Base-by-base conservation (phyloP, 1,139 yeast genomes). In the Suhomyces choctaworum region DNA sequence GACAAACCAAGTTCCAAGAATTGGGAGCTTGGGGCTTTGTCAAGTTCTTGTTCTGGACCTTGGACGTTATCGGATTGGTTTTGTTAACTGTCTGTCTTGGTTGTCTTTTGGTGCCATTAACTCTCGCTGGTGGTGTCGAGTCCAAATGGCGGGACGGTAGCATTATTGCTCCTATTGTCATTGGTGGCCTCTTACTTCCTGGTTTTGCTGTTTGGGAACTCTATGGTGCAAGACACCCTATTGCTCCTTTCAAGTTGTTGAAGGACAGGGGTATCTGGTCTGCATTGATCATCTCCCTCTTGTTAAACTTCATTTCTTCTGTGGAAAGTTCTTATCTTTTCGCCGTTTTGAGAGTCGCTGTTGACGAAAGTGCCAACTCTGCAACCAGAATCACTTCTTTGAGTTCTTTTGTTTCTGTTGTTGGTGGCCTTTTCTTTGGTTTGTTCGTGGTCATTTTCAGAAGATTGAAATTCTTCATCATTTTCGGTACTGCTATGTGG, bases 221-320 rank as follows among this genome's bases (percentile, higher is more conserved):
- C 7, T 52, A 46, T 27, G 48, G 54, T 30, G 60, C 70, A 20
- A 52, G 45, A 34, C 51, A 54, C 40, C 70, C 71, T 11, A 46
- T 66, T 22, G 47, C 58, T 22, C 72, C 72, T 12, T 48, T 56
- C 41, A 44, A 47, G 4, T 56, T 65, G 32, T 51, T 64, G 46
- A 58, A 45, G 31, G 66, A 65, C 43, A 56, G 71, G 45, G 72
- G 70, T 39, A 57, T 65, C 22, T 66, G 64, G 64, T 43, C 63
- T 10, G 59, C 61, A 12, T 50, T 53, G 36, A 25, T 52, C 16
- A 56, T 65, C 29, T 56, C 61, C 13, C 50, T 61, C 42, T 46
- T 63, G 16, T 56, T 63, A 39, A 59, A 59, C 47, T 59, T 62
- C 40, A 49, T 64, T 26, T 52, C 49, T 45, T 51, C 56, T 28